These are phyloP conservation scores for Plasmopara muralis DNA, from an alignment of 352 stramenopile species.

Conservation along the genomic window DNA sequence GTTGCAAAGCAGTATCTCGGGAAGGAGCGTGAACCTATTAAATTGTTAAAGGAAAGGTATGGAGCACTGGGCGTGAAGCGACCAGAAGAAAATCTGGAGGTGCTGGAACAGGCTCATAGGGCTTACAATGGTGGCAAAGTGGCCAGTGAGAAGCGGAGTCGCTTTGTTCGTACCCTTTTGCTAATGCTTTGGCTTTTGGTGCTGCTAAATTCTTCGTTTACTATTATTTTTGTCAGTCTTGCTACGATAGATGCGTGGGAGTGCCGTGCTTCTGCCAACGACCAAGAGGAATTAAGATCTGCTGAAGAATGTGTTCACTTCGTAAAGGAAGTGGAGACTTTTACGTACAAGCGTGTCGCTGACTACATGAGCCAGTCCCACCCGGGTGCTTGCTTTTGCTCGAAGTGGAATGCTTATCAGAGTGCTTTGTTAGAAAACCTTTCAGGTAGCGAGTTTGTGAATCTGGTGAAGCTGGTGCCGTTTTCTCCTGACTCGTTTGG, in stretches of 20 bases:
- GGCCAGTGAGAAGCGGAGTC: conserved; percentile 21
- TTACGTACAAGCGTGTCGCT: conserved; percentile 24
- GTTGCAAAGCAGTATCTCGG: conserved; percentile 54
- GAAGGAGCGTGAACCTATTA: conserved; percentile 58
- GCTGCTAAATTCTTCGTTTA: conserved; percentile 21
- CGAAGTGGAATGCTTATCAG: conserved; percentile 38
- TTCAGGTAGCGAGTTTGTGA: conserved; percentile 17
- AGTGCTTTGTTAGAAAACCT: conserved; percentile 20
- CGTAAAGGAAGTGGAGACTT: conserved; percentile 28
- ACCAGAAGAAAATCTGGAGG: conserved; percentile 49
- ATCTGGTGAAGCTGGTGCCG: conserved; percentile 28
- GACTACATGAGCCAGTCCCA: conserved; percentile 28
- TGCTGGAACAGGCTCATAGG: conserved; percentile 25
- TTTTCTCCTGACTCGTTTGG: conserved; percentile 38
- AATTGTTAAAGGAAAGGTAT: conserved; percentile 60
- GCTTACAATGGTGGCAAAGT: conserved; percentile 7
- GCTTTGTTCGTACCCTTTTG: conserved; percentile 20
- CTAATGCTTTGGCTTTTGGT: conserved; percentile 26
- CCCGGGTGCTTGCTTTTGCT: conserved; percentile 33
- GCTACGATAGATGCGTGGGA: conserved; percentile 30
- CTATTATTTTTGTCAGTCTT: conserved; percentile 25
- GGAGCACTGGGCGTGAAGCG: conserved; percentile 65
- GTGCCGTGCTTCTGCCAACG: conserved; percentile 16
- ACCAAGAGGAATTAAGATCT: conserved; percentile 17
- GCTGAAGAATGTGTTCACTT: conserved; percentile 19